These are phyloP conservation scores for Lentinula guzmanii DNA, from an alignment of 768 basidiomycete genomes.

Conservation along the genomic window DNA sequence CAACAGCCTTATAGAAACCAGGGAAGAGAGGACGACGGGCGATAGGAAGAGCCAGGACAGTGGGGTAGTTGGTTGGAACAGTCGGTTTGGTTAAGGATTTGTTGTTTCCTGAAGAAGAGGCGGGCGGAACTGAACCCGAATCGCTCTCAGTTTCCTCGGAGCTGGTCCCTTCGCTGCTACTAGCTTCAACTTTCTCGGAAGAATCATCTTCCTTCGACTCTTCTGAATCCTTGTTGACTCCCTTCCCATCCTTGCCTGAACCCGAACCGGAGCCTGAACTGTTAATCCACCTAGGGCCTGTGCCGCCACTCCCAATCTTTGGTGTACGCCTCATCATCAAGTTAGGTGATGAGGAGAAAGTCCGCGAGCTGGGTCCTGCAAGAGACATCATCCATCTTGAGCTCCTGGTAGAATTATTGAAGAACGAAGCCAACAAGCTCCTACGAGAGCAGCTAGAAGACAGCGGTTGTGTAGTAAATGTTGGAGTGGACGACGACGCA, in stretches of 20 bases:
- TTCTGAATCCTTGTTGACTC: neutral
- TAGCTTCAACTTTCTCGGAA: neutral
- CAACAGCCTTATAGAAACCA: slow-evolving; percentile 97
- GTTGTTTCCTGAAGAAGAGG: slow-evolving; percentile 25
- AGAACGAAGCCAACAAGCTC: neutral
- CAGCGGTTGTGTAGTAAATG: neutral
- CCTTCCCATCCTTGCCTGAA: slow-evolving; percentile 3
- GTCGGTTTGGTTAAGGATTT: slow-evolving; percentile 77
- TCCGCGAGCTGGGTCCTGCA: neutral
- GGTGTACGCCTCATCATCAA: neutral
- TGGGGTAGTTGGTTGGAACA: slow-evolving; percentile 87
- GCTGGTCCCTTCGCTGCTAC: neutral
- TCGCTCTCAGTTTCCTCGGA: neutral
- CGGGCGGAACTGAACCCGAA: neutral
- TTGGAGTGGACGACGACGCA: neutral
- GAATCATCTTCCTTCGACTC: neutral
- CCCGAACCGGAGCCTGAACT: slow-evolving; percentile 2
- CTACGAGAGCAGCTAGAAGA: neutral
- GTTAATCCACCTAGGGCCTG: slow-evolving; percentile 6
- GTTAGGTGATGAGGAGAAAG: neutral
- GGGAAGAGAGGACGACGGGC: slow-evolving; percentile 94
- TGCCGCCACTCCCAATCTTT: neutral
- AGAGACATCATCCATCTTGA: slow-evolving; percentile 7
- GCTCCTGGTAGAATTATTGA: neutral
- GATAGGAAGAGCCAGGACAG: slow-evolving; percentile 92